These are phyloP conservation scores for Candida sithepensis DNA, from an alignment of 805 yeast species.

Conservation along the genomic window DNA sequence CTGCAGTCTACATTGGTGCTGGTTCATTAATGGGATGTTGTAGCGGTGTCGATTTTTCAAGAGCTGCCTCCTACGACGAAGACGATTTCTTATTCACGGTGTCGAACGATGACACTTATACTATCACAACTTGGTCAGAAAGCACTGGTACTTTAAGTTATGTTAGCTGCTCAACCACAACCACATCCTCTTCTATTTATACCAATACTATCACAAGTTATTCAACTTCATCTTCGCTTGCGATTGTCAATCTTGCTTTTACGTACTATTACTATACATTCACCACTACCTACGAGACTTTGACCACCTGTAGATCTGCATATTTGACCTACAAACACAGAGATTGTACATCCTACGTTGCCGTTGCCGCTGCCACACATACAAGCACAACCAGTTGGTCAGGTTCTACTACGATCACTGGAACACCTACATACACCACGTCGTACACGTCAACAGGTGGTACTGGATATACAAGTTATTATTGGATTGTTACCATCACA, in stretches of 20 bases:
- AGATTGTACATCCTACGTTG: constrained; percentile 1
- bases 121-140: background rate
- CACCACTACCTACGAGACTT: background rate
- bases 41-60: background rate
- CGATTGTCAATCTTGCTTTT: background rate
- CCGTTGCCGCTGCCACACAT: constrained; percentile 2
- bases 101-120: constrained; percentile 1
- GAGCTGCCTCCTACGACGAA: background rate
- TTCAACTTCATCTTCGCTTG: background rate
- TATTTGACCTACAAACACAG: background rate
- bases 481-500: constrained; percentile 1
- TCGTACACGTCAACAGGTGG: background rate
- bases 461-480: background rate
- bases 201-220: background rate
- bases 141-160: background rate
- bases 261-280: background rate
- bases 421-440: background rate
- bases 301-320: background rate
- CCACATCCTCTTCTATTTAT: background rate
- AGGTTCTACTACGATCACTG: constrained; percentile 1
- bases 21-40: constrained; percentile 4
- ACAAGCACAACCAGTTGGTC: constrained; percentile 3
- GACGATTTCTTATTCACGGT: background rate
- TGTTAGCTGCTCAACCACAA: background rate
- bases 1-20: constrained; percentile 4